phyloP scores from a whole-genome alignment of 108 stramenopile genomes.

The Parmales sp. region DNA sequence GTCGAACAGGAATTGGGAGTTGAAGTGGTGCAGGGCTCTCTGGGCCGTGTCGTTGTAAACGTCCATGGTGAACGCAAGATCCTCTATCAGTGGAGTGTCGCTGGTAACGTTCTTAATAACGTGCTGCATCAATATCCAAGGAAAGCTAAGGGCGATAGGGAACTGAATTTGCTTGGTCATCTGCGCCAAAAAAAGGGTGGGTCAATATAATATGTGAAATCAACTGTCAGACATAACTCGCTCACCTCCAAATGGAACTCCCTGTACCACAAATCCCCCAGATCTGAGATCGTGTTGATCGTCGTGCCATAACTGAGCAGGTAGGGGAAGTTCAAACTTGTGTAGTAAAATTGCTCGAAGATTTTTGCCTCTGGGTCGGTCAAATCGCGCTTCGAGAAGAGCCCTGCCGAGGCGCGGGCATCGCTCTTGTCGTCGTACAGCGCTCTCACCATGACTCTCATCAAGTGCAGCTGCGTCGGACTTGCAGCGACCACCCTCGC shows the following conservation, averaged over 20 bases:
- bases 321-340: slow-evolving; percentile 30
- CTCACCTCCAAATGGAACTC: slow-evolving; percentile 35
- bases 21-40: slow-evolving; percentile 22
- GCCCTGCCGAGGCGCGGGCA: slow-evolving; percentile 11
- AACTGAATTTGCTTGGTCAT: slow-evolving; percentile 22
- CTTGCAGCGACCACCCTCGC: slow-evolving; percentile 28
- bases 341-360: slow-evolving; percentile 26
- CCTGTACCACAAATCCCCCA: slow-evolving; percentile 37
- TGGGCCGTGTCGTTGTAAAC: slow-evolving; percentile 49
- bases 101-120: slow-evolving; percentile 15
- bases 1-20: slow-evolving; percentile 38
- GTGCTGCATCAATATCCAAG: slow-evolving; percentile 41
- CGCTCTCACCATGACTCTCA: slow-evolving; percentile 29
- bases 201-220: too few relatives aligned
- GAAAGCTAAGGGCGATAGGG: slow-evolving; percentile 36
- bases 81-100: slow-evolving; percentile 31
- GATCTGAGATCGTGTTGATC: slow-evolving; percentile 23
- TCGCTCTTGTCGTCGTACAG: slow-evolving; percentile 37
- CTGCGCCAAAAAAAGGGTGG: too few relatives aligned
- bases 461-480: slow-evolving; percentile 31
- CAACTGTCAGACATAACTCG: too few relatives aligned
- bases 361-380: slow-evolving; percentile 25
- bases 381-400: slow-evolving; percentile 30
- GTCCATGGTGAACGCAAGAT: slow-evolving; percentile 33
- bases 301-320: slow-evolving; percentile 26